Evolutionary conservation across 108 stramenopile species (phyloP), one percentile per base, ranked within the genome.

Genomic region (Stephanodiscus minutulus): DNA sequence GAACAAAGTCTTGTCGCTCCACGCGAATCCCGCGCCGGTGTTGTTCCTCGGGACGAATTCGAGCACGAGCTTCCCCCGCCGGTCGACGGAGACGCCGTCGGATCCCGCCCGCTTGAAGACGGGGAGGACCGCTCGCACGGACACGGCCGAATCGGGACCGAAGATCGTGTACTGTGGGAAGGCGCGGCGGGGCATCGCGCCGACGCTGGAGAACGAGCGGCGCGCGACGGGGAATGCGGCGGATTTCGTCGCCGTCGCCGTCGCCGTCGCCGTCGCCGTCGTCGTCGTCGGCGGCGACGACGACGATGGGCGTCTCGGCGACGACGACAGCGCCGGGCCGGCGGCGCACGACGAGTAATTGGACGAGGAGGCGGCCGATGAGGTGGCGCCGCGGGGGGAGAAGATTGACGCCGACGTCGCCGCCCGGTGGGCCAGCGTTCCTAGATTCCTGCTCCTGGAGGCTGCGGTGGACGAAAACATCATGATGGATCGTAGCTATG

Each of bases 81-180:
- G 36, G 5, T 83, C 85, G 20, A 79, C 61, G 7, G 46, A 63
- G 6, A 77, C 43, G 7, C 72, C 67, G 61, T 76, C 73, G 12
- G 48, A 33, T 17, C 74, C 77, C n/a, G 63, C 61, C 17, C 59
- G 24, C 57, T 83, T 85, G 74, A 84, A 90, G 27, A 43, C 49
- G 5, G 88, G 88, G 3, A 82, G 58, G 33, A 87, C 73, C 18
- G 85, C 59, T 52, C 84, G 84, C 15, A 90, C 59, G 43, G 35
- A 36, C 33, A 90, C 63, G n/a, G 82, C 61, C 57, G 64, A 52
- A 17, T 58, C 61, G 36, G 79, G 79, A 21, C 83, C 86, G 55
- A 72, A 82, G 36, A 87, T 57, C 7, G 76, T 75, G 72, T 87
- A 87, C 53, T 70, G 68, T 18, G 88, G 88, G 59, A 79, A 87